A percentile compares a stretch with the other conserved stretches of the same genome.
Evolutionary conservation across 371 early-diverging fungal species (phyloP).

Genomic region (Mucor piriformis): DNA sequence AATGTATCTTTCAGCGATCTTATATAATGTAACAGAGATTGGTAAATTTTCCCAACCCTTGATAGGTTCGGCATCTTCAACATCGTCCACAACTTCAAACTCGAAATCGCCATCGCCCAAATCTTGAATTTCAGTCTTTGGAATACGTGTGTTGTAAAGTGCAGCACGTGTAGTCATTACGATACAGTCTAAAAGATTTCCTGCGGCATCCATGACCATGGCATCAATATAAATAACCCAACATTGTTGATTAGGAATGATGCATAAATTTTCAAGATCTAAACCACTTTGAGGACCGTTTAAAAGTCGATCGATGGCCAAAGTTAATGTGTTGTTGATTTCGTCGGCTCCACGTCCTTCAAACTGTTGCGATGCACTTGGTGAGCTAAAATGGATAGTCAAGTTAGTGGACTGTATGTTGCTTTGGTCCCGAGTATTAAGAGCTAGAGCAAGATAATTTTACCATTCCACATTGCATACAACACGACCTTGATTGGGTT

Average conservation of each 20-base stretch:
- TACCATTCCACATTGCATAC: constrained; percentile 89
- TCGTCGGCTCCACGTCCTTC: constrained; percentile 84
- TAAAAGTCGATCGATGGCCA: constrained; percentile 78
- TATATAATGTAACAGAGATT: constrained; percentile 79
- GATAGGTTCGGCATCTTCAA: constrained; percentile 79
- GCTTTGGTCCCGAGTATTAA: too few species aligned
- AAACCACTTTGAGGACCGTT: constrained; percentile 83
- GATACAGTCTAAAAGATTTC: constrained; percentile 85
- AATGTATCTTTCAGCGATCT: constrained; percentile 83
- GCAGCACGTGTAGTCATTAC: constrained; percentile 87
- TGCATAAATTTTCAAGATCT: constrained; percentile 82
- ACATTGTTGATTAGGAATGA: constrained; percentile 87
- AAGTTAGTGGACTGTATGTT: too few species aligned
- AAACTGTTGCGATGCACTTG: constrained; percentile 81
- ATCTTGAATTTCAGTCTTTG: constrained; percentile 75
- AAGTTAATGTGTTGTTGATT: constrained; percentile 79
- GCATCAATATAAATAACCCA: constrained; percentile 94
- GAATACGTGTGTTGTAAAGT: constrained; percentile 81
- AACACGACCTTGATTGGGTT: constrained; percentile 67
- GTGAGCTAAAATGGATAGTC: constrained; percentile 60
- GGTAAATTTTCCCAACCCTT: constrained; percentile 81
- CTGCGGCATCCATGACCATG: constrained; percentile 87
- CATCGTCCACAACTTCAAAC: constrained; percentile 88
- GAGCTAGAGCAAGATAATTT: too few species aligned
- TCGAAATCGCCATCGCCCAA: constrained; percentile 78